Base-by-base conservation (phyloP, 176 grass and related monocot species). In the Typha latifolia region DNA sequence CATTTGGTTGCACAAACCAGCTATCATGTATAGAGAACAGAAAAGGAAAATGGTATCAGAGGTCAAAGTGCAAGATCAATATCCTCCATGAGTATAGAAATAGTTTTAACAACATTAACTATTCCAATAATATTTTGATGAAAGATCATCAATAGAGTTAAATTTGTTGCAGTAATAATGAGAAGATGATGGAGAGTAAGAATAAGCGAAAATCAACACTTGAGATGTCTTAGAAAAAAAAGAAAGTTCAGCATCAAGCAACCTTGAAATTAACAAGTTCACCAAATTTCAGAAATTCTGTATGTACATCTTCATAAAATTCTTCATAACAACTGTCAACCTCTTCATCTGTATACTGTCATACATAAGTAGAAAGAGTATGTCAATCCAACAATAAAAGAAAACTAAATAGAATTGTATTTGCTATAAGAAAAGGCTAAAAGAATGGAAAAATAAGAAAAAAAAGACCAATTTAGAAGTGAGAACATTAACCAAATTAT, bases 271-370 rank as follows among this genome's bases (percentile, higher is more conserved):
- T 97, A 14, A 80, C 66, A 78, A 97, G 83, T 89, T 92, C 94
- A 56, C 94, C 89, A 64, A 80, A 97, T 79, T 92, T 97, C 75
- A 90, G 70, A 81, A 97, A 97, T 81, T 97, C 94, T 23, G 89
- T 92, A 68, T 97, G 94, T 64, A 97, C 94, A 47, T 97, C 94
- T 64, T 97, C 94, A 73, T 97, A 97, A 86, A 97, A 97, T 85
- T 97, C 89, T 90, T 97, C 89, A 79, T 97, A 97, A 66, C 72
- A 84, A 15, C 81, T 69, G 69, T 97, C 85, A 72, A 97, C 63
- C 67, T 97, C 89, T 85, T 99, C 94, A 73, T 99, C 94, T 49
- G 89, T 93, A 66, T 70, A 99, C 94, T 97, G 88, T 23, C 77
- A 66, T 57, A 69, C 61, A 72, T 80, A 68, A 77, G 66, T 71